phyloP scores from a whole-genome alignment of 441 rosid species.

The Gossypium gossypioides region DNA sequence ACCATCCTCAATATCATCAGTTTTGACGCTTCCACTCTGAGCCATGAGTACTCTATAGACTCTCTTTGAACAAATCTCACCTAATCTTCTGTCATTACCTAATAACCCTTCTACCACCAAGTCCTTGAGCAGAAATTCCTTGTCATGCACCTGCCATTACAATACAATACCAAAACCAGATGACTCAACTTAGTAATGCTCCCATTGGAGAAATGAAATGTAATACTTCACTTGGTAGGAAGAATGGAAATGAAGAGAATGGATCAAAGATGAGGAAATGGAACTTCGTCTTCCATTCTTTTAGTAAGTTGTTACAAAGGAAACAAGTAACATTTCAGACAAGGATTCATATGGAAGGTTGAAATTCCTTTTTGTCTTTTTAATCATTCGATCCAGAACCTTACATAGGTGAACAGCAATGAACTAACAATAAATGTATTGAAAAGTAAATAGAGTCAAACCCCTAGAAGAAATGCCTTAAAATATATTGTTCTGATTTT shows the following conservation, averaged over 20 bases:
- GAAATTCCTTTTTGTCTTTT: not conserved
- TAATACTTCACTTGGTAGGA: not conserved
- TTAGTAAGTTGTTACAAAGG: not conserved
- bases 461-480: not conserved
- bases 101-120: slow-evolving; percentile 58
- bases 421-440: not conserved
- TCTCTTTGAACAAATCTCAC: slow-evolving; percentile 80
- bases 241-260: not conserved
- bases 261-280: not conserved
- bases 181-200: not conserved
- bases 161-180: not conserved
- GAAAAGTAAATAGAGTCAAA: not conserved
- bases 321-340: not conserved
- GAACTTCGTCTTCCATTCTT: not conserved
- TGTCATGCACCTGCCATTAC: slow-evolving; percentile 59
- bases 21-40: slow-evolving; percentile 52
- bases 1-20: slow-evolving; percentile 82
- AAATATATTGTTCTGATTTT: not conserved
- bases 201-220: not conserved
- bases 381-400: not conserved
- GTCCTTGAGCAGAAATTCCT: slow-evolving; percentile 76
- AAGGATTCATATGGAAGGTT: not conserved
- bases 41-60: slow-evolving; percentile 84
- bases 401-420: not conserved
- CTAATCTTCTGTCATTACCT: slow-evolving; percentile 62